These are phyloP conservation scores for Gracilaria domingensis DNA, from an alignment of 23 red algal genomes.

Conservation along the genomic window DNA sequence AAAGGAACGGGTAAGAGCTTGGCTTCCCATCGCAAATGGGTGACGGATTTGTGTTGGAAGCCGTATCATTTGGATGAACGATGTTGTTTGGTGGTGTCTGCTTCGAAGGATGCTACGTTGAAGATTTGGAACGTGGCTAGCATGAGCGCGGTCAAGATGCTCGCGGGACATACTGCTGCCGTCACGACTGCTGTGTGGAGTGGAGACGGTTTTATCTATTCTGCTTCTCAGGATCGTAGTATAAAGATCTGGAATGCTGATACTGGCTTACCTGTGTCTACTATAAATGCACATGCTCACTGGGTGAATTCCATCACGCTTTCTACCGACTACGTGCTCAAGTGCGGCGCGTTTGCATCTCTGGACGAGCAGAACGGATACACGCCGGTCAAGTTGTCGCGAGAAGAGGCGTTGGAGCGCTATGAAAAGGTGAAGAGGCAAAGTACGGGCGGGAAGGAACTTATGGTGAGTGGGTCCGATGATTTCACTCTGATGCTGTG, in stretches of 20 bases:
- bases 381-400: constrained; percentile 25
- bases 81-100: constrained; percentile 44
- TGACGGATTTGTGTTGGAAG: constrained; percentile 83
- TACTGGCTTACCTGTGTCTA: constrained; percentile 52
- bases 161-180: constrained; percentile 80
- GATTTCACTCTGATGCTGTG: constrained; percentile 96
- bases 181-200: constrained; percentile 90
- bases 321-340: constrained; percentile 80
- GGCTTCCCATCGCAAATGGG: constrained; percentile 80
- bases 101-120: constrained; percentile 81
- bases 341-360: constrained; percentile 83
- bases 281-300: constrained; percentile 87
- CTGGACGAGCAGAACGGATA: constrained; percentile 48
- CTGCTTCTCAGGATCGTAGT: constrained; percentile 88
- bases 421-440: constrained; percentile 55
- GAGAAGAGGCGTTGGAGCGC: constrained; percentile 57
- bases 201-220: constrained; percentile 89
- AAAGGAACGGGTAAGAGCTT: constrained; percentile 6
- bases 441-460: constrained; percentile 66
- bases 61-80: constrained; percentile 76
- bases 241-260: constrained; percentile 80
- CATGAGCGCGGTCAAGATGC: constrained; percentile 47
- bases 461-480: constrained; percentile 88
- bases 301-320: constrained; percentile 97
- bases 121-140: constrained; percentile 85